These are phyloP conservation scores for Pseudomassariella vexata DNA, from an alignment of 2,329 filamentous ascomycete genomes.

Conservation along the genomic window DNA sequence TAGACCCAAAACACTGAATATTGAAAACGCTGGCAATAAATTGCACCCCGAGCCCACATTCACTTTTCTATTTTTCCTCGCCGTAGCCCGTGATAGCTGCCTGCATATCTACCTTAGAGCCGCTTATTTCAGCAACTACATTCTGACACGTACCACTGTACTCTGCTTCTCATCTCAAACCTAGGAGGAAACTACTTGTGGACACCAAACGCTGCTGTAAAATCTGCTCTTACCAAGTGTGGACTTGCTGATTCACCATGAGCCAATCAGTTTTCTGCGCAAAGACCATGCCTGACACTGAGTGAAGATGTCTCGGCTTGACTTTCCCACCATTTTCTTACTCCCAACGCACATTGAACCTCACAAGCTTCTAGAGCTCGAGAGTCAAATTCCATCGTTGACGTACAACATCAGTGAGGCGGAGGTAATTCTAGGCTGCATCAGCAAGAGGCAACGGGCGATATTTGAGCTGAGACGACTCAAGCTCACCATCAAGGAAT, in stretches of 20 bases:
- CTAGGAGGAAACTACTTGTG: too few relatives aligned
- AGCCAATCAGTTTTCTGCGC: not conserved
- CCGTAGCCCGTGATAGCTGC: too few relatives aligned
- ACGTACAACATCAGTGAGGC: constrained; percentile 71
- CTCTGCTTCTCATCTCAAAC: too few relatives aligned
- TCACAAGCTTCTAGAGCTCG: constrained; percentile 57
- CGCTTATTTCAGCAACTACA: too few relatives aligned
- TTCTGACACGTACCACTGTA: too few relatives aligned
- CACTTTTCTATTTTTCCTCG: too few relatives aligned
- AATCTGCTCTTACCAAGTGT: too few relatives aligned
- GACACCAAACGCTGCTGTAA: too few relatives aligned
- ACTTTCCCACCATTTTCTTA: constrained; percentile 64
- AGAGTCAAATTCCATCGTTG: constrained; percentile 58
- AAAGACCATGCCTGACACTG: not conserved
- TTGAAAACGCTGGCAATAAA: too few relatives aligned
- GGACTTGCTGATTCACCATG: not conserved
- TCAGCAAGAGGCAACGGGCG: constrained; percentile 64
- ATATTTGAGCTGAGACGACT: constrained; percentile 69
- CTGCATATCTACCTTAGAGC: too few relatives aligned
- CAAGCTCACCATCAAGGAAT: constrained; percentile 53
- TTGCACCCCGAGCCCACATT: too few relatives aligned
- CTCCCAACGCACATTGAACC: constrained; percentile 63
- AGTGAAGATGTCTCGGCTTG: constrained; percentile 20
- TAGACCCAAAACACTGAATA: too few relatives aligned
- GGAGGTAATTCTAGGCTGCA: constrained; percentile 66